These are phyloP conservation scores for Myxozyma kluyveri DNA, from an alignment of 805 yeast species.

Conservation along the genomic window DNA sequence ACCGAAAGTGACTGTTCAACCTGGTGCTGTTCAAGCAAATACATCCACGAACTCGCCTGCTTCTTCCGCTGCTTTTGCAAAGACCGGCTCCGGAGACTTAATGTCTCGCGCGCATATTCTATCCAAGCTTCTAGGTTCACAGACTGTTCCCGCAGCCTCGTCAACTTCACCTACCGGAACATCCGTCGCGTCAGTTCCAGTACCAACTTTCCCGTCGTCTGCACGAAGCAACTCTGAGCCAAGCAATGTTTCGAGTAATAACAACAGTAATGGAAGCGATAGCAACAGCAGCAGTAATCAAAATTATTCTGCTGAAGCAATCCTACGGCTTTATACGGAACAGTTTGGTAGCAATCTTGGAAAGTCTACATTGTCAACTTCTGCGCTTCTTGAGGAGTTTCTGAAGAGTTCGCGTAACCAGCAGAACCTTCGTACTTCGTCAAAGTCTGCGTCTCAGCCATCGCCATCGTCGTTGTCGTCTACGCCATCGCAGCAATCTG, in stretches of 20 bases:
- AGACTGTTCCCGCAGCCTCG: constrained; percentile 1
- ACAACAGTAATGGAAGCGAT: not conserved
- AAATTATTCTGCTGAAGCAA: constrained; percentile 8
- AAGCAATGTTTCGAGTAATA: not conserved
- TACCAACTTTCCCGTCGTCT: not conserved
- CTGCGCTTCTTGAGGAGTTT: constrained; percentile 12
- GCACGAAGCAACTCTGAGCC: not conserved
- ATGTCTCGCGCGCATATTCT: constrained; percentile 18
- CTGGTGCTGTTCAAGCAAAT: not conserved
- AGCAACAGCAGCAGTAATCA: not conserved
- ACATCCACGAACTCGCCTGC: not conserved
- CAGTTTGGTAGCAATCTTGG: constrained; percentile 10
- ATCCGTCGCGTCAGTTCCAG: not conserved
- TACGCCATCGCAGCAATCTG: constrained; percentile 20
- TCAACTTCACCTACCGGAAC: too few species aligned
- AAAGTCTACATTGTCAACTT: not conserved
- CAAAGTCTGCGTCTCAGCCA: constrained; percentile 9
- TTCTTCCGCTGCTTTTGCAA: not conserved
- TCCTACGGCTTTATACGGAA: constrained; percentile 15
- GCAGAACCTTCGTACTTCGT: constrained; percentile 11
- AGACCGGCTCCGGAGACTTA: not conserved
- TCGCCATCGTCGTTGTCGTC: constrained; percentile 21
- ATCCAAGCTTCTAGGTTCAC: constrained; percentile 7
- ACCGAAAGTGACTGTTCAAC: not conserved
- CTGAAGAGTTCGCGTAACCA: constrained; percentile 5